Base-by-base conservation (phyloP, 768 basidiomycete species). In the Tulasnella sp. region DNA sequence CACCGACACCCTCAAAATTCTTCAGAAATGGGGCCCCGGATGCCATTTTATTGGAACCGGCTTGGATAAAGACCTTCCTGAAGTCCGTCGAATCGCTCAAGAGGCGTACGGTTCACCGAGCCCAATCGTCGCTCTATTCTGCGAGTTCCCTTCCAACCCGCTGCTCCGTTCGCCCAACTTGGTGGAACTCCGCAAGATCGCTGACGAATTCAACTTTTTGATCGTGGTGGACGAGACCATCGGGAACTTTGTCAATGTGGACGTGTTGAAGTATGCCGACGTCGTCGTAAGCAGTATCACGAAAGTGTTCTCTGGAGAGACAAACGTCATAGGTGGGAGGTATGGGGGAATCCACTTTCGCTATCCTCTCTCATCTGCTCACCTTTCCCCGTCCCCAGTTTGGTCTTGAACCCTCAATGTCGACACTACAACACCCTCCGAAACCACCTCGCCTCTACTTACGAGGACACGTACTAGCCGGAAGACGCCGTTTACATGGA, bases 281-380 rank as follows among this genome's bases (percentile, higher is more conserved):
- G 85, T 99, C 35, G 89, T 96, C 8, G 95, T 89, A 44, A 94
- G 92, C 77, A 95, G 94, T 81, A 80, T 98, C 77, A 90, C 91
- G n/a, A 98, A 98, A 82, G 84, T 98, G 35, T 98, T 99, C 82
- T 95, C 93, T 74, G 96, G 96, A 1, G 90, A 91, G 69, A 86
- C 89, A 40, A 98, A 99, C 77, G 94, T 95, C 65, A 98, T 98
- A 96, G 96, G 96, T 62, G 96, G 96, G 77, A 92, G 92, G 96
- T 96, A 76, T 69, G 86, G 82, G 69, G 69, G 26, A n/a, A 2
- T 19, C 34, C 52, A 37, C 42, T 37, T 2, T 26, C 34, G 22
- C 14, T 22, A 42, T 29, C 36, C 16, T 47, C 16, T 40, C 40
- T 36, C 26, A 34, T 40, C 41, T 26, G 41, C 17, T 36, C 17